phyloP scores from a whole-genome alignment of 2,329 filamentous ascomycete species.

The Aspergillus sp. region DNA sequence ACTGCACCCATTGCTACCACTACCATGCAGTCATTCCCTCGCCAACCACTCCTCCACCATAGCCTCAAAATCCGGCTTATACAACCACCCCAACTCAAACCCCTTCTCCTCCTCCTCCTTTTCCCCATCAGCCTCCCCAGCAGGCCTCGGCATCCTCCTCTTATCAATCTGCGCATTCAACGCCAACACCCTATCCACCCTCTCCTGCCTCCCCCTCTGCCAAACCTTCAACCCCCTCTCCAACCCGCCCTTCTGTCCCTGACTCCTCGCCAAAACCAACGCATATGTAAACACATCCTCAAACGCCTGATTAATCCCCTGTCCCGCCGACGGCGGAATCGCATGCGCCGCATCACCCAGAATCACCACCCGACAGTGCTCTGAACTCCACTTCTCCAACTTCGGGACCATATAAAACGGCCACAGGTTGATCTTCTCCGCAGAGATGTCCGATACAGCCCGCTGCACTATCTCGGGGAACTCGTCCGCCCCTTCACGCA shows the following conservation, averaged over 20 bases:
- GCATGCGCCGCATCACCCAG: conserved; percentile 66
- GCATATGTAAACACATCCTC: conserved; percentile 54
- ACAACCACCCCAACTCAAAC: conserved; percentile 49
- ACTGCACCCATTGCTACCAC: background rate
- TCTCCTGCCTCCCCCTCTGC: conserved; percentile 52
- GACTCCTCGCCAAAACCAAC: conserved; percentile 38
- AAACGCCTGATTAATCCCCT: conserved; percentile 61
- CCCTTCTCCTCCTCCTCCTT: conserved; percentile 23
- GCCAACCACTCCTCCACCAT: conserved; percentile 34
- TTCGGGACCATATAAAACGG: conserved; percentile 53
- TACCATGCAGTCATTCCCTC: conserved; percentile 3
- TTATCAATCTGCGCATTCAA: conserved; percentile 53
- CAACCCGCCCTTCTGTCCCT: conserved; percentile 15
- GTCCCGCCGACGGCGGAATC: conserved; percentile 61
- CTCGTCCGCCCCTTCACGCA: conserved; percentile 35
- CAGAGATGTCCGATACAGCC: conserved; percentile 40
- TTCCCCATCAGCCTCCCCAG: background rate
- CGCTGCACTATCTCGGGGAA: conserved; percentile 42
- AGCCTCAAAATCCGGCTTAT: conserved; percentile 42
- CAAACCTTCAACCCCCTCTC: conserved; percentile 43
- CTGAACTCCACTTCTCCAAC: conserved; percentile 49
- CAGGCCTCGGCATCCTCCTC: conserved; percentile 45
- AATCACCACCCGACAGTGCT: conserved; percentile 44
- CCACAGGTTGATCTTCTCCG: conserved; percentile 49
- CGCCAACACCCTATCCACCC: conserved; percentile 51